A percentile compares a stretch with the other conserved stretches of the same genome.
Evolutionary conservation across 1,284 basidiomycete genomes (phyloP).

Genomic region (Crucibulum parvulum): DNA sequence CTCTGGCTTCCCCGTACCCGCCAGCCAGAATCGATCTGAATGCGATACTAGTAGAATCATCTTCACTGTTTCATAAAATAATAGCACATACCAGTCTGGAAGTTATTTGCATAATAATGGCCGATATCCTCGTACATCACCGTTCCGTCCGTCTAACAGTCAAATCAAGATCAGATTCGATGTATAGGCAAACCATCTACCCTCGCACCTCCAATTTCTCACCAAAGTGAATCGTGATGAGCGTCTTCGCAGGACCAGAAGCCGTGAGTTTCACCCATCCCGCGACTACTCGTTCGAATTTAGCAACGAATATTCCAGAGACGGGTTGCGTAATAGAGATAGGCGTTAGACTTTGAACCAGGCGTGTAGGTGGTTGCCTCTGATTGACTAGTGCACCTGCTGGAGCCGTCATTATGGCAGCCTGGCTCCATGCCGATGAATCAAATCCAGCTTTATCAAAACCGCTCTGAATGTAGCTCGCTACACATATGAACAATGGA

Average conservation of each 20-base stretch:
- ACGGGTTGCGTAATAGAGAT: constrained; percentile 26
- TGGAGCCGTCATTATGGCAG: constrained; percentile 20
- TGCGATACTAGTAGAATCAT: too few species aligned
- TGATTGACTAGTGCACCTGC: constrained; percentile 21
- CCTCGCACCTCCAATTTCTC: constrained; percentile 26
- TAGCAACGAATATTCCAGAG: constrained; percentile 24
- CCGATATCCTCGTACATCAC: too few species aligned
- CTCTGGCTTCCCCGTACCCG: too few species aligned
- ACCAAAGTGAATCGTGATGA: constrained; percentile 32
- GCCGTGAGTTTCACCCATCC: constrained; percentile 30
- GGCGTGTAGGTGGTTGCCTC: constrained; percentile 25
- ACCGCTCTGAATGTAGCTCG: constrained; percentile 23
- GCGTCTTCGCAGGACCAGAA: constrained; percentile 22
- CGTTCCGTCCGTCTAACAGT: too few species aligned
- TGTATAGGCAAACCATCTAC: too few species aligned
- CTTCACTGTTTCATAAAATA: too few species aligned
- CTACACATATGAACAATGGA: constrained; percentile 4
- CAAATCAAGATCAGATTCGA: too few species aligned
- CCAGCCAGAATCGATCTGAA: too few species aligned
- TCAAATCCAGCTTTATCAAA: constrained; percentile 24
- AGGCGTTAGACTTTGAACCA: constrained; percentile 23
- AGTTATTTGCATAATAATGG: too few species aligned
- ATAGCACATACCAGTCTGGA: too few species aligned
- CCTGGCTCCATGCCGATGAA: constrained; percentile 20
- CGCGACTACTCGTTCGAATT: constrained; percentile 28